These are phyloP conservation scores for Solanum dulcamara DNA, from an alignment of 257 asterid species.

Conservation along the genomic window DNA sequence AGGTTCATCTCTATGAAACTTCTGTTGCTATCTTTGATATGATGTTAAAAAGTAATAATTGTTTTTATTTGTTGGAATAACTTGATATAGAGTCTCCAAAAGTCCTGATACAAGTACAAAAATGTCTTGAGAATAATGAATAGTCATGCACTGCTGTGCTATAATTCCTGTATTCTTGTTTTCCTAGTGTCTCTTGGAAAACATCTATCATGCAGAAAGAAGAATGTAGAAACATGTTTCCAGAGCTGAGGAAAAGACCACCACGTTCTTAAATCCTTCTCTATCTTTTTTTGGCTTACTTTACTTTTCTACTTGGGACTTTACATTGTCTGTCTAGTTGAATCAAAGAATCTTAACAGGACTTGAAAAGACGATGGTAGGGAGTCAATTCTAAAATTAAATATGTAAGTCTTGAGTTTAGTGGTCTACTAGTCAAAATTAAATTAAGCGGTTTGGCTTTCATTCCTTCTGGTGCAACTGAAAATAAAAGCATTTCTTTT, in stretches of 20 bases:
- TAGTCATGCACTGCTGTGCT: too few relatives aligned
- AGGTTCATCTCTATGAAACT: not conserved
- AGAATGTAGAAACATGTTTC: too few relatives aligned
- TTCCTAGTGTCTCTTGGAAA: too few relatives aligned
- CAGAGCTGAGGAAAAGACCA: too few relatives aligned
- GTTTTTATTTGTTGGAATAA: not conserved
- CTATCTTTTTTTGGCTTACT: not conserved
- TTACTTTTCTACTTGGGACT: not conserved
- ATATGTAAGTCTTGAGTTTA: not conserved
- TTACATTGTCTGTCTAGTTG: not conserved
- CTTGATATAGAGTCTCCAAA: not conserved
- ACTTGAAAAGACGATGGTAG: not conserved
- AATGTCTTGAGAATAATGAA: too few relatives aligned
- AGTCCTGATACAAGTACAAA: not conserved
- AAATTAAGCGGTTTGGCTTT: not conserved
- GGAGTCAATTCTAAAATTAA: not conserved
- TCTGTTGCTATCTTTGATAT: not conserved
- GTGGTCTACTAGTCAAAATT: not conserved
- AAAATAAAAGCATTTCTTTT: not conserved
- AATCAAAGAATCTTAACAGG: not conserved
- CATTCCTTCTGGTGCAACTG: not conserved
- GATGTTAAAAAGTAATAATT: not conserved
- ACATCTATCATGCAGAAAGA: too few relatives aligned
- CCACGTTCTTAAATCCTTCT: too few relatives aligned
- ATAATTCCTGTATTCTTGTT: too few relatives aligned